A percentile compares a stretch with the other conserved stretches of the same genome.
Evolutionary conservation across 2,329 filamentous ascomycete genomes (phyloP).

Genomic region (Domatiomyces catenatus): DNA sequence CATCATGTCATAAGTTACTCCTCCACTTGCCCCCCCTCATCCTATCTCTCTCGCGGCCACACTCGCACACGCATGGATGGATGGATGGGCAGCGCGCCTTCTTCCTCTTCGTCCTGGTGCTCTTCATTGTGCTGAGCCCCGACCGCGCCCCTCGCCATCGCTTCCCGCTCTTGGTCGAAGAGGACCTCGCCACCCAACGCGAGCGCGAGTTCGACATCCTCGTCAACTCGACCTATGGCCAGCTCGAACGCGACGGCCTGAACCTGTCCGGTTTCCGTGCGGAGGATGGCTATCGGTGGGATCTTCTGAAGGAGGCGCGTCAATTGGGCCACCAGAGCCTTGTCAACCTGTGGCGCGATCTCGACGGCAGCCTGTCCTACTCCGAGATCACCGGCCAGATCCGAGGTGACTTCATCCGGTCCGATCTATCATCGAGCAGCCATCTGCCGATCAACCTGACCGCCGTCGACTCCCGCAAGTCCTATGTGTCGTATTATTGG

Average conservation of each 20-base stretch:
- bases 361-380: slow-evolving; percentile 45
- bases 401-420: slow-evolving; percentile 58
- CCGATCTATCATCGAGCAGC: slow-evolving; percentile 34
- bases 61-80: background rate
- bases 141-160: slow-evolving; percentile 19
- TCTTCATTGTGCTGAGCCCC: slow-evolving; percentile 39
- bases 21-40: slow-evolving; percentile 2
- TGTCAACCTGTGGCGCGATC: slow-evolving; percentile 31
- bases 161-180: slow-evolving; percentile 5
- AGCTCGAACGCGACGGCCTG: slow-evolving; percentile 38
- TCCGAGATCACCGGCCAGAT: slow-evolving; percentile 64
- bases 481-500: slow-evolving; percentile 54
- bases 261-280: slow-evolving; percentile 65
- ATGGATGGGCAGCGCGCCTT: slow-evolving; percentile 30
- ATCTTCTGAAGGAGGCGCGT: slow-evolving; percentile 37
- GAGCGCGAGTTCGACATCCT: slow-evolving; percentile 19
- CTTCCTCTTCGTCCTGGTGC: slow-evolving; percentile 35
- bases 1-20: background rate
- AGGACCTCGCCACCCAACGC: slow-evolving; percentile 30
- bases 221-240: slow-evolving; percentile 34
- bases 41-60: slow-evolving; percentile 10
- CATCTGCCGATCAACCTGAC: slow-evolving; percentile 47
- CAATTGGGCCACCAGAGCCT: slow-evolving; percentile 32
- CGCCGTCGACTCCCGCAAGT: slow-evolving; percentile 46
- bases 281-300: slow-evolving; percentile 65